Percentiles rank a stretch among this genome's conserved stretches.
phyloP scores from a whole-genome alignment of 2,329 filamentous ascomycete species.

The Xylogone sp. region DNA sequence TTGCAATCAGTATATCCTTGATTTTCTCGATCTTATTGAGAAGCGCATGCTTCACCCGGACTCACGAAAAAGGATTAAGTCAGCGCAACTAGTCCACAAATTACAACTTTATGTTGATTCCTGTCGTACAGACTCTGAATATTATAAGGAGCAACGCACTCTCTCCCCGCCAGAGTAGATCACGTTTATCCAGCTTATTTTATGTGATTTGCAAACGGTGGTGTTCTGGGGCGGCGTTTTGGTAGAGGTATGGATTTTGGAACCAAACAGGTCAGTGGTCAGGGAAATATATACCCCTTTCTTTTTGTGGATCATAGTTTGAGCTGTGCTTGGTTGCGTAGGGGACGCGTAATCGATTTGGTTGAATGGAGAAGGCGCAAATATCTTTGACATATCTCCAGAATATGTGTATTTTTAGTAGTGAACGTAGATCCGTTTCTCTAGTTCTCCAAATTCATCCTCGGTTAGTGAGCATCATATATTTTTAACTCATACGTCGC shows the following conservation, averaged over 20 bases:
- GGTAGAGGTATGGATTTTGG: too few relatives aligned
- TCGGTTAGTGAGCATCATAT: neutral
- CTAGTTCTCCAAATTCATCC: neutral
- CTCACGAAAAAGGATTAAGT: neutral
- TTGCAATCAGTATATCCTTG: constrained; percentile 7
- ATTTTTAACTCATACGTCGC: neutral
- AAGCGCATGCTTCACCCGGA: constrained; percentile 4
- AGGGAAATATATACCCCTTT: too few relatives aligned
- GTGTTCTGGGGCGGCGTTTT: too few relatives aligned
- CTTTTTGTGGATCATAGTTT: too few relatives aligned
- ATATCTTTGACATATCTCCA: too few relatives aligned
- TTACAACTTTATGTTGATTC: neutral
- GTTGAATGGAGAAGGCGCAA: too few relatives aligned
- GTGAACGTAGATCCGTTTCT: neutral
- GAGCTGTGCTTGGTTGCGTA: too few relatives aligned
- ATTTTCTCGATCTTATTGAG: constrained; percentile 11
- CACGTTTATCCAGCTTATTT: too few relatives aligned
- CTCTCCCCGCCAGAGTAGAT: too few relatives aligned
- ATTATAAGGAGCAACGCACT: neutral
- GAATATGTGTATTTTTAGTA: neutral
- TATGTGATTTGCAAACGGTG: too few relatives aligned
- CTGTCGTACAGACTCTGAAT: neutral
- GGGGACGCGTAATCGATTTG: too few relatives aligned
- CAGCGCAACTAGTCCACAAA: neutral
- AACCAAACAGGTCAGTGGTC: too few relatives aligned